Evolutionary conservation across 768 basidiomycete species (phyloP).

Genomic region (Leccinum subgranulosum): DNA sequence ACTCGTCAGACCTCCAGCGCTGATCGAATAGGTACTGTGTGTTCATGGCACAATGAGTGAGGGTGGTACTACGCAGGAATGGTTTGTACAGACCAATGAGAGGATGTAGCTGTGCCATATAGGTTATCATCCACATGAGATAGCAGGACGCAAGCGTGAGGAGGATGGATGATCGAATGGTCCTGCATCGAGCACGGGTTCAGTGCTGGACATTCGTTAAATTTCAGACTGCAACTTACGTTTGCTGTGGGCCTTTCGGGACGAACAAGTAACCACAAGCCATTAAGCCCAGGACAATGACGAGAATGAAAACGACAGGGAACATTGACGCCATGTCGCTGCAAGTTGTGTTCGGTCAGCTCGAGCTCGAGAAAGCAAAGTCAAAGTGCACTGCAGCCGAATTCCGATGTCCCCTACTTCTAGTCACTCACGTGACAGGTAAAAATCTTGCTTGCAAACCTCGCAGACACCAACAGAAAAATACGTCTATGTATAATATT

Average conservation of each 20-base stretch:
- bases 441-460: background rate
- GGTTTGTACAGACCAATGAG: conserved; percentile 65
- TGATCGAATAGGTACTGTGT: conserved; percentile 19
- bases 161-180: conserved; percentile 77
- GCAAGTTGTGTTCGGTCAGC: background rate
- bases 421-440: conserved; percentile 7
- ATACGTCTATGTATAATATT: conserved; percentile 6
- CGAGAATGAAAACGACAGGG: conserved; percentile 66
- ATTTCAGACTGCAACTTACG: conserved; percentile 48
- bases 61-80: background rate
- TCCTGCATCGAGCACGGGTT: conserved; percentile 41
- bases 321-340: conserved; percentile 64
- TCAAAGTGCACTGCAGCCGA: background rate
- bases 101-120: conserved; percentile 90
- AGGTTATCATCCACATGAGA: conserved; percentile 98
- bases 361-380: background rate
- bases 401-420: background rate
- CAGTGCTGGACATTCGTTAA: background rate
- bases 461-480: background rate
- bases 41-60: background rate
- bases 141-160: conserved; percentile 82
- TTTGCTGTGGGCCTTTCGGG: conserved; percentile 88
- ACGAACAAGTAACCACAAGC: conserved; percentile 60
- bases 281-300: conserved; percentile 64
- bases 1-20: conserved; percentile 15